Base-by-base conservation (phyloP, 2,329 filamentous ascomycete genomes). In the Epichloe festucae region DNA sequence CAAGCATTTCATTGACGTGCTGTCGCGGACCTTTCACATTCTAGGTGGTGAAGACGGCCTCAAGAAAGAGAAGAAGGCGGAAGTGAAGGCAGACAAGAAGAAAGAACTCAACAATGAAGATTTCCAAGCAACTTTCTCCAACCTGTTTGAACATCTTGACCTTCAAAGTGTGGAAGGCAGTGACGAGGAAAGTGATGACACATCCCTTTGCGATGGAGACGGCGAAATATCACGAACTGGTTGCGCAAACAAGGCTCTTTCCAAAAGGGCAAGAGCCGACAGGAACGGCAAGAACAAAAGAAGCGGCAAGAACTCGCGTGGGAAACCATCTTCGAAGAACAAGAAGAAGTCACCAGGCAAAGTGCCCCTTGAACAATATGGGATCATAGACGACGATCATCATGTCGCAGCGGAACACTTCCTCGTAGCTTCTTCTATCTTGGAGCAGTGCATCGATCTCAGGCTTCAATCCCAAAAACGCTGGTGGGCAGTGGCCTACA, bases 1-100 rank as follows among this genome's bases (percentile, higher is more conserved):
- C 55, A 68, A 69, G 44, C 55, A 64, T 39, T 75, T 73, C 54
- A 73, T 74, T 49, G 63, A 73, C 43, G 62, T 61, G 2, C 63
- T 75, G 2, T 60, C 55, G 3, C 55, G 67, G 4, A 65, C 65
- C 0, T 72, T 72, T 38, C 35, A 63, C 0, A 57, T 59, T 12
- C 56, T 73, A 1, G 67, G 70, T 3, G 66, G 68, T 2, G 55
- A 62, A 1, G 41, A 43, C 6, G 65, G 60, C 60, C 49, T 56
- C 38, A 41, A 44, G 19, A 38, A 57, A 39, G 39, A 55, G 44
- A 23, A 31, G 7, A 7, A 11, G 4, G 10, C 12, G 7, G 11
- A 34, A 10, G 2, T 7, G 14, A 27, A 38, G 27, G 3, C 17
- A 27, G 15, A 40, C 2, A n/a, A n/a, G 2, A n/a, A n/a, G 2